Percentiles rank a stretch among this genome's conserved stretches.
Evolutionary conservation across 805 yeast species (phyloP).

Genomic region (Clavispora phyllophila): DNA sequence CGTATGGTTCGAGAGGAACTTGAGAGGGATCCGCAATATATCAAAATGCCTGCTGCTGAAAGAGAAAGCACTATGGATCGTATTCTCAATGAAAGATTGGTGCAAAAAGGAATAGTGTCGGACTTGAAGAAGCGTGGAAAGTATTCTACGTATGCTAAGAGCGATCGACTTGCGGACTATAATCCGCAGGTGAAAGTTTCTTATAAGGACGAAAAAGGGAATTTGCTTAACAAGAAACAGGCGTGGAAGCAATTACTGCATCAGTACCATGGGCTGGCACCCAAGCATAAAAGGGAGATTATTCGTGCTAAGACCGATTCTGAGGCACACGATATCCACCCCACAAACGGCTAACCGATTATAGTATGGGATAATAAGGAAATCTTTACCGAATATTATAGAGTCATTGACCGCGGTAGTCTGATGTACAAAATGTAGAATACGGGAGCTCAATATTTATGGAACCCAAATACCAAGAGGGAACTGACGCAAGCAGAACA

Average conservation of each 20-base stretch:
- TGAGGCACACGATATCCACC: neutral
- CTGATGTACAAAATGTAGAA: no score
- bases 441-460: no score
- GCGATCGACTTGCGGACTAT: constrained; percentile 24
- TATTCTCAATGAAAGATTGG: constrained; percentile 26
- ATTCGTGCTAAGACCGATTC: neutral
- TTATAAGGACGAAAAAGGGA: constrained; percentile 64
- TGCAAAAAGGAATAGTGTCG: constrained; percentile 21
- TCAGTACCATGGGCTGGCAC: constrained; percentile 63
- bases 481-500: no score
- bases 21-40: constrained; percentile 20
- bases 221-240: constrained; percentile 53
- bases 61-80: constrained; percentile 21
- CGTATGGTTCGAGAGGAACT: constrained; percentile 27
- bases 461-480: no score
- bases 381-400: no score
- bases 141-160: constrained; percentile 4
- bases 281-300: constrained; percentile 10
- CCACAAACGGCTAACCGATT: neutral
- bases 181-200: constrained; percentile 48
- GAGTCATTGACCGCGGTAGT: no score
- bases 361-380: no score
- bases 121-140: constrained; percentile 7
- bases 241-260: constrained; percentile 78
- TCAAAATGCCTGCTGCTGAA: constrained; percentile 24